Conservation (phyloP, 176 grass and related monocot genomes). For the Lolium rigidum region DNA sequence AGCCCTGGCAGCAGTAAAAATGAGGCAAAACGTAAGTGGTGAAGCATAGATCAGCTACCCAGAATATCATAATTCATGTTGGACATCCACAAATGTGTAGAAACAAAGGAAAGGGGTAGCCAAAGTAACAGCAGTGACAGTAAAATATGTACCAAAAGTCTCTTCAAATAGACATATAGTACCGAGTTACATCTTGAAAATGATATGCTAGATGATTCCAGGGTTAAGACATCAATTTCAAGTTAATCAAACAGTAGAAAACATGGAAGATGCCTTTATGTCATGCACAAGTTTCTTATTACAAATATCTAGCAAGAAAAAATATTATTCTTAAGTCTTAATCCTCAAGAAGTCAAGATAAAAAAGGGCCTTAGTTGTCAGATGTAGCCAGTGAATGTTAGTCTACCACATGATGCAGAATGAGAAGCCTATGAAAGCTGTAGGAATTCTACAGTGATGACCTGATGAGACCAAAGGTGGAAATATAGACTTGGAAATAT, state of each 20-base stretch:
- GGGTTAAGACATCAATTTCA: background rate
- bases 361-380: constrained; percentile 27
- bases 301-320: constrained; percentile 3
- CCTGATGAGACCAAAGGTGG: background rate
- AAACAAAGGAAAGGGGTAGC: constrained; percentile 14
- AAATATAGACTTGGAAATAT: constrained; percentile 18
- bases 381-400: background rate
- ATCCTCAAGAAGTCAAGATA: background rate
- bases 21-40: background rate
- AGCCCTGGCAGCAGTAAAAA: constrained; percentile 58
- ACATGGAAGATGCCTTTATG: background rate
- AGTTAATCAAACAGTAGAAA: constrained; percentile 6
- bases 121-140: background rate
- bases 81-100: background rate
- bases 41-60: background rate
- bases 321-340: background rate
- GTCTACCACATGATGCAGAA: background rate
- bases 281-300: constrained; percentile 11
- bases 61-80: constrained; percentile 23
- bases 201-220: background rate
- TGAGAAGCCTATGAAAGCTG: background rate
- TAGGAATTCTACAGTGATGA: background rate
- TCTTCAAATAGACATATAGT: background rate
- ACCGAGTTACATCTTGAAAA: background rate
- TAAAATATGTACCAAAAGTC: background rate